Base-by-base conservation (phyloP, 768 basidiomycete species). In the Dioszegia aurantiaca region DNA sequence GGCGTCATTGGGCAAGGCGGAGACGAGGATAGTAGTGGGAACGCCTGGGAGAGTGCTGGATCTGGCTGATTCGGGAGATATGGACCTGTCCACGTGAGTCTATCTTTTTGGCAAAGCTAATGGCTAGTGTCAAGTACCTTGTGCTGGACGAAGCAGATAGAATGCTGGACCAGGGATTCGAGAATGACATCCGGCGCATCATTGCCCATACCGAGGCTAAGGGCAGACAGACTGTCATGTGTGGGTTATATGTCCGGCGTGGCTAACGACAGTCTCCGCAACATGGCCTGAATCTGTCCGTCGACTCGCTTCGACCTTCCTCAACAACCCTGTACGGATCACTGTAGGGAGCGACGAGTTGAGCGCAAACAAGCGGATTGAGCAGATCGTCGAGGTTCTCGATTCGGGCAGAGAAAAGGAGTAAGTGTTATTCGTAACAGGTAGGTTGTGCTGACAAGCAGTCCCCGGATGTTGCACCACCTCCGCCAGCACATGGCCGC, bases 281-380 rank as follows among this genome's bases (percentile, higher is more conserved):
- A 99, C 95, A 8, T 99, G 95, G 95, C 95, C 95, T 0, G 90
- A 94, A 69, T 85, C 88, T 11, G 93, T 99, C 23, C 83, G 93
- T 52, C 81, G 87, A 58, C 81, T 99, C 36, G 95, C 95, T 0
- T 82, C 84, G 67, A 86, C 91, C 10, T 98, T 98, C 80, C 87
- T 88, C 75, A 82, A 82, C 40, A 78, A 88, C 58, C 91, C 94
- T 3, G 82, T 97, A 21, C 83, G 90, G 26, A 86, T 98, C 39
- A 97, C 92, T 0, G 92, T 99, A 31, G 95, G 95, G 4, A 88
- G 87, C 63, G 95, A 99, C 58, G 92, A 97, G 65, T 80, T 98
- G 52, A 89, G 87, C 1, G 95, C 95, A 14, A 97, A 97, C 76
- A 88, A 87, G 70, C 84, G 88, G 10, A 89, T 99, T n/a, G 86